Percentiles rank a stretch among this genome's conserved stretches.
phyloP scores from a whole-genome alignment of 2,329 filamentous ascomycete genomes.

The Tolypocladium album region DNA sequence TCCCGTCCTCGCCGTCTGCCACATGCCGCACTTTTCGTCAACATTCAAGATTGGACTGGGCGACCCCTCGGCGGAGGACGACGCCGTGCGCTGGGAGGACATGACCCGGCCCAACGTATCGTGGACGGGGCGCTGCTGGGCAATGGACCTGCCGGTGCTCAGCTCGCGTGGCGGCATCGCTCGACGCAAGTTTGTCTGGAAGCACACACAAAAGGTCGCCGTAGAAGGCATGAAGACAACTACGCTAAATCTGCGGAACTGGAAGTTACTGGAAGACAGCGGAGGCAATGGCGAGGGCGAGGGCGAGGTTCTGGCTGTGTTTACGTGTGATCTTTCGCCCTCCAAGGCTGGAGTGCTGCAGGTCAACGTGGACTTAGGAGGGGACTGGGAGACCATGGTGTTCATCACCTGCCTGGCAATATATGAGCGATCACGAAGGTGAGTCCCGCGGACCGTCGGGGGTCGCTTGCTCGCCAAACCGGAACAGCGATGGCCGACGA shows the following conservation, averaged over 20 bases:
- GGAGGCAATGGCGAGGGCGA: not conserved
- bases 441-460: not conserved
- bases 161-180: not conserved
- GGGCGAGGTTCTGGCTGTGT: slow-evolving; percentile 4
- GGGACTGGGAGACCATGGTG: slow-evolving; percentile 5
- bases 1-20: slow-evolving; percentile 3
- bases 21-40: not conserved
- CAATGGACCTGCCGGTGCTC: not conserved
- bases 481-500: no score
- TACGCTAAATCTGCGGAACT: slow-evolving; percentile 4
- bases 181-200: slow-evolving; percentile 3
- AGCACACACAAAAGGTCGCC: slow-evolving; percentile 4
- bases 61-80: not conserved
- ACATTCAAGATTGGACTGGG: slow-evolving; percentile 3
- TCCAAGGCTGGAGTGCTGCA: slow-evolving; percentile 4
- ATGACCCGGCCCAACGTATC: not conserved
- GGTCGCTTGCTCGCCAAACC: no score
- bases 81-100: slow-evolving; percentile 1
- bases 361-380: slow-evolving; percentile 5
- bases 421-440: slow-evolving; percentile 1
- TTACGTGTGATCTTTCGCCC: slow-evolving; percentile 1
- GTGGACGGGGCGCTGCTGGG: slow-evolving; percentile 3
- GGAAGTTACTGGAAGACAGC: slow-evolving; percentile 2
- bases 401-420: slow-evolving; percentile 4
- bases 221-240: slow-evolving; percentile 5